Percentiles rank a stretch among this genome's conserved stretches.
Conservation (phyloP, 495 filamentous ascomycete species). For the Aspergillus homomorphus region DNA sequence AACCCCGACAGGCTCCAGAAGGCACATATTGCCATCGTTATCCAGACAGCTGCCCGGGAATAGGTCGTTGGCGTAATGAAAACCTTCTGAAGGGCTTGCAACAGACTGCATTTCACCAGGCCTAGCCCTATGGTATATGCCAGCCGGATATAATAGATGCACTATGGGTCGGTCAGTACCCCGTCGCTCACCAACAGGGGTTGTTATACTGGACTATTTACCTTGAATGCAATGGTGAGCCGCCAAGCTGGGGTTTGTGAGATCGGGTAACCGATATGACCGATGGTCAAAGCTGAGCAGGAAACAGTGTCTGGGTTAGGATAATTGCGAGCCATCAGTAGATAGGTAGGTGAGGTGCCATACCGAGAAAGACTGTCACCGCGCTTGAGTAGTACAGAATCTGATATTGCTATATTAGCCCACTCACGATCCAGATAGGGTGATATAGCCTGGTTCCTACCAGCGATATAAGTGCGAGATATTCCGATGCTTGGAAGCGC, state of each 20-base stretch:
- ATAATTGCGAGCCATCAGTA: not conserved
- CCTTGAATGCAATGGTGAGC: constrained; percentile 3
- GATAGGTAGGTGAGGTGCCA: not conserved
- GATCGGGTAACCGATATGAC: constrained; percentile 2
- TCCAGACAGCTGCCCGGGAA: not conserved
- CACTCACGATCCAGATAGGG: not conserved
- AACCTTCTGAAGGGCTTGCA: not conserved
- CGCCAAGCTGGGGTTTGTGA: constrained; percentile 1
- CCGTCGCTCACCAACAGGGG: not conserved
- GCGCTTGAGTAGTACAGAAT: constrained; percentile 7
- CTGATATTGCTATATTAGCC: constrained; percentile 1
- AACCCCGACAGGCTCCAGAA: constrained; percentile 3
- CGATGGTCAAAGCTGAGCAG: constrained; percentile 3
- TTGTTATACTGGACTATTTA: not conserved
- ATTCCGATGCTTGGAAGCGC: not conserved
- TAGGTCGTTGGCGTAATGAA: not conserved
- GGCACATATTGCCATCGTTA: not conserved
- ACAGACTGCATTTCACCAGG: constrained; percentile 2
- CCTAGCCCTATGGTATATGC: constrained; percentile 2
- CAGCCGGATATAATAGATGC: constrained; percentile 4
- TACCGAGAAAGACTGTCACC: constrained; percentile 6
- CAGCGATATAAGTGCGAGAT: not conserved
- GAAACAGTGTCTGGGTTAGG: not conserved
- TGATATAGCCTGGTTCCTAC: not conserved
- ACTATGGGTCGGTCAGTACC: not conserved